phyloP scores from a whole-genome alignment of 1,139 yeast species.

The Sugiyamaella neomexicana region DNA sequence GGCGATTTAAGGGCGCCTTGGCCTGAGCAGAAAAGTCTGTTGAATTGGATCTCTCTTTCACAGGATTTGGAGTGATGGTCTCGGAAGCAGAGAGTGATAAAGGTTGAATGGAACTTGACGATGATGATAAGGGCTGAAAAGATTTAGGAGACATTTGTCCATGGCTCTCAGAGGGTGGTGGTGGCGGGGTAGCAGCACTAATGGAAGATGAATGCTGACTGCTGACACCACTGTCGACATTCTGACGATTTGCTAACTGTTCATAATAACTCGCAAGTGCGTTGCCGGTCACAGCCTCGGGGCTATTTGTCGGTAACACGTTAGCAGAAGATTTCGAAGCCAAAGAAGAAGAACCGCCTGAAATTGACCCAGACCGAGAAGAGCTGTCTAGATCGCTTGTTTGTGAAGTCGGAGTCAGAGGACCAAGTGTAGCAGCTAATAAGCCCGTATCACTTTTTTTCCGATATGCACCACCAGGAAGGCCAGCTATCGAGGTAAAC shows the following conservation, averaged over 20 bases:
- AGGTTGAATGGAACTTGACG: not conserved
- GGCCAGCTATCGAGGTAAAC: slow-evolving; percentile 1
- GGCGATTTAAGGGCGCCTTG: slow-evolving; percentile 1
- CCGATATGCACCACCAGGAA: slow-evolving; percentile 15
- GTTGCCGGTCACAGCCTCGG: slow-evolving; percentile 9
- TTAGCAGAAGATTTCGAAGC: not conserved
- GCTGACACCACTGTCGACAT: slow-evolving; percentile 7
- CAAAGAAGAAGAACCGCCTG: slow-evolving; percentile 2
- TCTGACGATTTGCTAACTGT: slow-evolving; percentile 3
- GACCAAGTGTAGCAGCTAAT: not conserved
- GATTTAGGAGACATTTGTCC: slow-evolving; percentile 16
- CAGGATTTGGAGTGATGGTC: not conserved
- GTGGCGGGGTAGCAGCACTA: slow-evolving; percentile 1
- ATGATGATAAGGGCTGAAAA: not conserved
- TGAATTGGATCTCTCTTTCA: slow-evolving; percentile 1
- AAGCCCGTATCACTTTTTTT: slow-evolving; percentile 11
- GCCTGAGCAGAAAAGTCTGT: not conserved
- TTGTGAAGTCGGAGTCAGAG: not conserved
- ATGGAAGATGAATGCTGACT: not conserved
- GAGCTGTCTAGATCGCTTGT: not conserved
- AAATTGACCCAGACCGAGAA: slow-evolving; percentile 2
- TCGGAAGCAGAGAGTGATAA: slow-evolving; percentile 1
- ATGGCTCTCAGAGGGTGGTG: not conserved
- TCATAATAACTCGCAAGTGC: slow-evolving; percentile 9
- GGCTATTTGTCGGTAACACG: slow-evolving; percentile 1